phyloP scores from a whole-genome alignment of 306 rosid species.

The Lathyrus oleraceus region DNA sequence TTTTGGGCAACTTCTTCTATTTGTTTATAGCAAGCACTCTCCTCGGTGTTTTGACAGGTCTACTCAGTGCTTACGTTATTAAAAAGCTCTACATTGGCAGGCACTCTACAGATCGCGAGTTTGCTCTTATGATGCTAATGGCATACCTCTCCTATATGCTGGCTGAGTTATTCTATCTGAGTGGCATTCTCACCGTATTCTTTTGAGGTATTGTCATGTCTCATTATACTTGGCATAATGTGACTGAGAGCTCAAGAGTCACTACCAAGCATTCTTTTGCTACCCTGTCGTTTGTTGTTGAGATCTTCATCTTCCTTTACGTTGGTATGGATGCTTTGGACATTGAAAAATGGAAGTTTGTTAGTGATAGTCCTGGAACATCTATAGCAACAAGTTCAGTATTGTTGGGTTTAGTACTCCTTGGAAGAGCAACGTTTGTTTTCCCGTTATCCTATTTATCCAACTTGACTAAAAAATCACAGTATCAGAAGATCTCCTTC shows the following conservation, averaged over 20 bases:
- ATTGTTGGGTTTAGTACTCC: conserved; percentile 70
- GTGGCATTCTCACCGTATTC: conserved; percentile 97
- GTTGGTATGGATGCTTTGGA: conserved; percentile 99
- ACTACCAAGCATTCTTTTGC: conserved; percentile 99
- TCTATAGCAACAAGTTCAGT: conserved; percentile 83
- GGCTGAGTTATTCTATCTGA: conserved; percentile 84
- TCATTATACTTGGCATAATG: conserved; percentile 99
- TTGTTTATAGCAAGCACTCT: conserved; percentile 77
- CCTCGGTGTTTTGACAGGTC: conserved; percentile 85
- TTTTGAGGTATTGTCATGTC: conserved; percentile 99
- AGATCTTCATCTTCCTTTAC: conserved; percentile 86
- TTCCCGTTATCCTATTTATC: conserved; percentile 82
- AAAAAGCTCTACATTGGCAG: conserved; percentile 93
- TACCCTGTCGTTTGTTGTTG: conserved; percentile 88
- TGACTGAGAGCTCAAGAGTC: conserved; percentile 87
- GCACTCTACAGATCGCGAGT: conserved; percentile 99
- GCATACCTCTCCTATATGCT: conserved; percentile 98
- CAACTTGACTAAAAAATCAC: conserved; percentile 68
- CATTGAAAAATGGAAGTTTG: conserved; percentile 94
- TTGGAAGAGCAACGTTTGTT: conserved; percentile 92
- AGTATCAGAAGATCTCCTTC: conserved; percentile 54
- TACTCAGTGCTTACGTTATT: conserved; percentile 85
- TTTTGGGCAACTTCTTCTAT: conserved; percentile 76
- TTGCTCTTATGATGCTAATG: conserved; percentile 98
- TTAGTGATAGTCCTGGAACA: conserved; percentile 94